Conservation (phyloP, 2,329 filamentous ascomycete species). For the Ophiostoma himal-ulmi region DNA sequence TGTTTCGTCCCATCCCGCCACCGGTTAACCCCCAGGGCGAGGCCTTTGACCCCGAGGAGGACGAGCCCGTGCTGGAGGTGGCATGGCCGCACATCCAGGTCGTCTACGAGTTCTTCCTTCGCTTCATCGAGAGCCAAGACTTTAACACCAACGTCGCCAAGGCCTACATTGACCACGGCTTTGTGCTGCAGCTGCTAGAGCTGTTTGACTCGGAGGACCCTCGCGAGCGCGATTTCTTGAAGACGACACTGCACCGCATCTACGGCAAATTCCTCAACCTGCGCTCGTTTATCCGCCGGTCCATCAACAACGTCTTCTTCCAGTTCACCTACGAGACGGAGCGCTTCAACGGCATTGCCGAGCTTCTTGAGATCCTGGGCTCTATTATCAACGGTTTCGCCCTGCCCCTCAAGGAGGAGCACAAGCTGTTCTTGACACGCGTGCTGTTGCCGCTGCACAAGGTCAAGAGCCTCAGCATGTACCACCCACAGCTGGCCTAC, state of each 20-base stretch:
- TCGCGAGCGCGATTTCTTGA: conserved; percentile 91
- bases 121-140: conserved; percentile 98
- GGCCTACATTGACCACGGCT: conserved; percentile 96
- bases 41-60: conserved; percentile 96
- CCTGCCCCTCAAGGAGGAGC: conserved; percentile 92
- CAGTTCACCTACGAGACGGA: conserved; percentile 99
- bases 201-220: conserved; percentile 98
- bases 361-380: conserved; percentile 90
- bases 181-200: conserved; percentile 93
- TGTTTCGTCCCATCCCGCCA: conserved; percentile 94
- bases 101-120: conserved; percentile 97
- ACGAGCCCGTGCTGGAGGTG: conserved; percentile 94
- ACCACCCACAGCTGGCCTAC: conserved; percentile 95
- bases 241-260: conserved; percentile 95
- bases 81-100: conserved; percentile 99
- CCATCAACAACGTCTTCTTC: conserved; percentile 99
- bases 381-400: conserved; percentile 99
- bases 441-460: conserved; percentile 94
- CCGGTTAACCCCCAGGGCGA: conserved; percentile 97
- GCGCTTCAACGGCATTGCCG: conserved; percentile 95
- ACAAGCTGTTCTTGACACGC: conserved; percentile 93
- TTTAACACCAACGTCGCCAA: conserved; percentile 99
- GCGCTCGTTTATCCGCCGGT: conserved; percentile 91
- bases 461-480: conserved; percentile 99
- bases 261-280: conserved; percentile 99